Conservation (phyloP, 1,139 yeast species). For the Meyerozyma carpophila region DNA sequence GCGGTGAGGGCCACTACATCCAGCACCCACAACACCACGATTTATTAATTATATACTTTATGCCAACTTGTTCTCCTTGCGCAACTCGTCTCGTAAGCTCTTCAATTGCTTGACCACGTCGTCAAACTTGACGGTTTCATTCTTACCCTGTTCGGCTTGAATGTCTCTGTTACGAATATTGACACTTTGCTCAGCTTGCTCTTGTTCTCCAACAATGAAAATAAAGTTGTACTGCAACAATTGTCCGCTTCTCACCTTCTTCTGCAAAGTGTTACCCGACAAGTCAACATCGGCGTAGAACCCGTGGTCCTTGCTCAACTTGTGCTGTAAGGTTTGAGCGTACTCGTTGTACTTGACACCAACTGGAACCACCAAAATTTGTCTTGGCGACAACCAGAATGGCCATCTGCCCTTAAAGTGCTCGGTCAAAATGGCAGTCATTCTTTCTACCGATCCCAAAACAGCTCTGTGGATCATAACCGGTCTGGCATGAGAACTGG, state of each 20-base stretch:
- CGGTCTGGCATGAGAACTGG: conserved; percentile 53
- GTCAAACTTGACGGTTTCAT: conserved; percentile 69
- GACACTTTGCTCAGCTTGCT: conserved; percentile 69
- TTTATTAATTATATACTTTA: conserved; percentile 9
- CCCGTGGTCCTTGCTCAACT: conserved; percentile 55
- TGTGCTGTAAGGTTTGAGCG: conserved; percentile 72
- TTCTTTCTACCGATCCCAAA: conserved; percentile 95
- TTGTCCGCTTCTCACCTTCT: conserved; percentile 96
- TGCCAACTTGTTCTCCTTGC: conserved; percentile 57
- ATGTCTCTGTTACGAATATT: conserved; percentile 93
- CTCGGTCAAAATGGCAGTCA: conserved; percentile 95
- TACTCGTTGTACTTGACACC: conserved; percentile 89
- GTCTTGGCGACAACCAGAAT: conserved; percentile 98
- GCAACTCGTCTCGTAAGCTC: conserved; percentile 60
- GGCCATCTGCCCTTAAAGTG: conserved; percentile 99
- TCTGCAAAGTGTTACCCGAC: conserved; percentile 90
- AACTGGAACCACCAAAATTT: conserved; percentile 89
- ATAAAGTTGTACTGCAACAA: conserved; percentile 87
- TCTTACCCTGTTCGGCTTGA: conserved; percentile 77
- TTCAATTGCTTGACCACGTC: conserved; percentile 64
- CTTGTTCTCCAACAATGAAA: conserved; percentile 95
- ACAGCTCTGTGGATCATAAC: conserved; percentile 99
- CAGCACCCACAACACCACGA: not conserved
- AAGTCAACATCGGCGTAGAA: conserved; percentile 91
- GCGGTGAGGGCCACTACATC: not conserved